Base-by-base conservation (phyloP, 768 basidiomycete genomes). In the Termitomyces sp. region DNA sequence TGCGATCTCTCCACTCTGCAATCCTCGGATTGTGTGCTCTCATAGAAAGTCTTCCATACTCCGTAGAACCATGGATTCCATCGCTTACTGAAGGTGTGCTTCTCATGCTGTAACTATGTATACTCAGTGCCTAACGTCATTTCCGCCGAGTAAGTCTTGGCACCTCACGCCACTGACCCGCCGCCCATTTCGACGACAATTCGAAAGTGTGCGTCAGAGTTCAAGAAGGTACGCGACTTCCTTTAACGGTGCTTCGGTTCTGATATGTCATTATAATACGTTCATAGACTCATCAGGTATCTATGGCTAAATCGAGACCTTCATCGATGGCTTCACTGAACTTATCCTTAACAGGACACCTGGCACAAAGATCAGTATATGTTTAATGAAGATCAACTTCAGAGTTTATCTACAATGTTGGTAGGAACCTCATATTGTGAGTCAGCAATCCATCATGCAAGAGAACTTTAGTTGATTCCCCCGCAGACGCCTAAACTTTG, bases 1-100 rank as follows among this genome's bases (percentile, higher is more conserved):
- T 95, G 64, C 83, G 86, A 49, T 79, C 81, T 50, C 78, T 95
- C 57, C 94, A 97, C 69, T 91, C 91, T 33, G 94, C 91, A 6
- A 88, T 98, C 55, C 82, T 98, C 52, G 95, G 95, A 33, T 79
- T 95, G 54, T 92, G 91, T 66, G 91, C 95, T 10, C 79, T 98
- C 48, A 83, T 98, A 53, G 91, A 93, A 69, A 95, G 95, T 58
- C 91, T 90, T 73, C 95, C 95, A 13, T 97, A 96, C 75, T 93
- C 94, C 12, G 90, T 97, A 2, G 95, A 96, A 66, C 80, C 86
- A 48, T 98, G 94, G 89, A 86, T 96, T 82, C 89, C 89, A 33
- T 76, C 88, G 20, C 77, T 92, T 55, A 89, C 89, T 38, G 89
- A 91, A 77, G 82, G 89, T 89, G 65, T 43, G 76, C 64, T 55